These are phyloP conservation scores for Ceratocystis cacaofunesta DNA, from an alignment of 2,329 filamentous ascomycete species.

Conservation along the genomic window DNA sequence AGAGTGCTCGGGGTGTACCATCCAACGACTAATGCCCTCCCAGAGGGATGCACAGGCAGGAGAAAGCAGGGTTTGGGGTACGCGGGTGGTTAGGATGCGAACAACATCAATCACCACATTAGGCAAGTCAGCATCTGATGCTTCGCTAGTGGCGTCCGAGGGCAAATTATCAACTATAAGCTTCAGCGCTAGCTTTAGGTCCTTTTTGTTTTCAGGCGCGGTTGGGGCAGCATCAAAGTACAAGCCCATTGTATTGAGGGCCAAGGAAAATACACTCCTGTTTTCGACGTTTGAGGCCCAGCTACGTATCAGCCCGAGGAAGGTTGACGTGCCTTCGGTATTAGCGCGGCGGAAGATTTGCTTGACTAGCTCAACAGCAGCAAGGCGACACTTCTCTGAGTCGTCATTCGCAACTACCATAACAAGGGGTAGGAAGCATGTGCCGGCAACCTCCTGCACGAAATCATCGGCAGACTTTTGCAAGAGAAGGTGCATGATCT, in stretches of 20 bases:
- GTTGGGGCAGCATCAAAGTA: slow-evolving; percentile 60
- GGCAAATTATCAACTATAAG: slow-evolving; percentile 37
- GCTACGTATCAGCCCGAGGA: slow-evolving; percentile 53
- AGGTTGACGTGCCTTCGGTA: slow-evolving; percentile 52
- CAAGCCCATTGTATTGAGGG: slow-evolving; percentile 65
- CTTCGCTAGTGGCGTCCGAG: slow-evolving; percentile 29
- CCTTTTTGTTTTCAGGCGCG: slow-evolving; percentile 46
- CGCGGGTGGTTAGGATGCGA: slow-evolving; percentile 49
- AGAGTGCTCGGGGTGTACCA: slow-evolving; percentile 56
- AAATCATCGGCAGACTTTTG: slow-evolving; percentile 71
- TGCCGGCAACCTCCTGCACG: slow-evolving; percentile 64
- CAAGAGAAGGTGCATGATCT: slow-evolving; percentile 73
- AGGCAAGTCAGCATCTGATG: slow-evolving; percentile 43
- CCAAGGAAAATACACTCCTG: slow-evolving; percentile 52
- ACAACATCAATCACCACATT: slow-evolving; percentile 59
- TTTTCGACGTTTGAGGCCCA: slow-evolving; percentile 65
- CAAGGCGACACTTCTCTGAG: slow-evolving; percentile 66
- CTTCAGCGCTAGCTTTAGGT: slow-evolving; percentile 47
- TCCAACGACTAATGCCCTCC: slow-evolving; percentile 49
- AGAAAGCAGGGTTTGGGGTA: slow-evolving; percentile 49
- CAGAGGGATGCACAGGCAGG: slow-evolving; percentile 51
- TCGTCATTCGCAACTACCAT: slow-evolving; percentile 81
- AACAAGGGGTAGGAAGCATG: slow-evolving; percentile 74
- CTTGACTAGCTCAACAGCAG: slow-evolving; percentile 66
- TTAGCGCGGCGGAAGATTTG: slow-evolving; percentile 68